Evolutionary conservation across 2,329 filamentous ascomycete species (phyloP).

Genomic region (Tolypocladium tropicale): DNA sequence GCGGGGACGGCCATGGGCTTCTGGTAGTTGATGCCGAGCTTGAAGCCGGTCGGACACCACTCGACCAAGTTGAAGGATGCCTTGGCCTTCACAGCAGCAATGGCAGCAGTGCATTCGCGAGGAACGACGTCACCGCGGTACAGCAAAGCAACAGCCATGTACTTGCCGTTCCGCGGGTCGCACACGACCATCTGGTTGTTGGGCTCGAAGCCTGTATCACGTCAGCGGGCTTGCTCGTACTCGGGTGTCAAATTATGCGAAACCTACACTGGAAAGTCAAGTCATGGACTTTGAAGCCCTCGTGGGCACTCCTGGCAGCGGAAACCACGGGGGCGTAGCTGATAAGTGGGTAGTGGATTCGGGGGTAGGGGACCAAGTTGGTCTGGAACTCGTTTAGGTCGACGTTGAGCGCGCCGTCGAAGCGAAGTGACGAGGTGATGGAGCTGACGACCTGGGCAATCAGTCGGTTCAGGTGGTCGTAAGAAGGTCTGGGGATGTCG

Average conservation of each 20-base stretch:
- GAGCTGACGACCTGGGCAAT: slow-evolving; percentile 68
- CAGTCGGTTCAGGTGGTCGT: slow-evolving; percentile 62
- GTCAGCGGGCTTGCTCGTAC: slow-evolving; percentile 13
- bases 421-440: slow-evolving; percentile 62
- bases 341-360: slow-evolving; percentile 66
- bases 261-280: slow-evolving; percentile 61
- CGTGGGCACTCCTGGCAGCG: slow-evolving; percentile 67
- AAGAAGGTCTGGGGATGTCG: slow-evolving; percentile 58
- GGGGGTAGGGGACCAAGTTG: slow-evolving; percentile 63
- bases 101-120: slow-evolving; percentile 57
- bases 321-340: slow-evolving; percentile 64
- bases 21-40: slow-evolving; percentile 68
- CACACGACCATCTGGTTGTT: slow-evolving; percentile 75
- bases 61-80: slow-evolving; percentile 63
- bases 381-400: slow-evolving; percentile 72
- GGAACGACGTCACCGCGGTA: slow-evolving; percentile 65
- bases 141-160: slow-evolving; percentile 64
- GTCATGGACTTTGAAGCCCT: slow-evolving; percentile 80
- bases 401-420: slow-evolving; percentile 63
- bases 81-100: slow-evolving; percentile 60
- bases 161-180: slow-evolving; percentile 64
- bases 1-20: slow-evolving; percentile 50
- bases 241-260: too few relatives aligned
- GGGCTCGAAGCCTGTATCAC: slow-evolving; percentile 54
- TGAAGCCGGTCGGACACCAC: slow-evolving; percentile 69